phyloP scores from a whole-genome alignment of 2,329 filamentous ascomycete genomes.

The Myriosclerotinia curreyana region DNA sequence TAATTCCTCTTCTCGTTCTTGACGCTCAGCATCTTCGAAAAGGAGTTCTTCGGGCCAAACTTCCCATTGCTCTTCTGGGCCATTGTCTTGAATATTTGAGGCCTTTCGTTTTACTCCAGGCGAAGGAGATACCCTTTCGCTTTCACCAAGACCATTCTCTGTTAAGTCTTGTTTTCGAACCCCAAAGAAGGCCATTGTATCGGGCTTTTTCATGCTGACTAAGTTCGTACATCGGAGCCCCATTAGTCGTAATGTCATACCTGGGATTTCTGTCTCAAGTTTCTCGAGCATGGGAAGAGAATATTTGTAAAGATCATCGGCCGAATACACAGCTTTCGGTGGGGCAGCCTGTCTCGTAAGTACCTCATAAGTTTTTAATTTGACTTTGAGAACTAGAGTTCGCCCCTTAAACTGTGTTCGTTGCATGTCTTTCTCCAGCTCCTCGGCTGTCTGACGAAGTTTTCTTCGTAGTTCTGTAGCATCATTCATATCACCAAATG shows the following conservation, averaged over 20 bases:
- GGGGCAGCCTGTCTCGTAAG: constrained; percentile 76
- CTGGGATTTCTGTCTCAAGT: constrained; percentile 77
- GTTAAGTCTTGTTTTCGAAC: constrained; percentile 43
- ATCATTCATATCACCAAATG: constrained; percentile 76
- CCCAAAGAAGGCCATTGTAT: constrained; percentile 77
- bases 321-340: constrained; percentile 66
- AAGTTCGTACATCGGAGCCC: constrained; percentile 85
- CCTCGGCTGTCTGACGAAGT: constrained; percentile 75
- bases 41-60: constrained; percentile 62
- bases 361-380: constrained; percentile 91
- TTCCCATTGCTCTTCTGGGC: constrained; percentile 56
- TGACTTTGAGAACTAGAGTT: constrained; percentile 90
- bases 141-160: constrained; percentile 23
- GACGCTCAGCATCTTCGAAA: constrained; percentile 58
- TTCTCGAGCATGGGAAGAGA: constrained; percentile 80
- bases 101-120: constrained; percentile 42
- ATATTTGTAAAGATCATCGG: constrained; percentile 80
- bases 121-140: constrained; percentile 24
- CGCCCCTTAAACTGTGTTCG: constrained; percentile 80
- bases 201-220: constrained; percentile 77
- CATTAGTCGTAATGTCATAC: constrained; percentile 79
- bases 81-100: constrained; percentile 41
- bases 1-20: constrained; percentile 59
- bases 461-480: constrained; percentile 69
- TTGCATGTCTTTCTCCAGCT: constrained; percentile 80